Percentiles rank a stretch among this genome's conserved stretches.
phyloP scores from a whole-genome alignment of 2,329 filamentous ascomycete genomes.

The Intubia oerlemansii region DNA sequence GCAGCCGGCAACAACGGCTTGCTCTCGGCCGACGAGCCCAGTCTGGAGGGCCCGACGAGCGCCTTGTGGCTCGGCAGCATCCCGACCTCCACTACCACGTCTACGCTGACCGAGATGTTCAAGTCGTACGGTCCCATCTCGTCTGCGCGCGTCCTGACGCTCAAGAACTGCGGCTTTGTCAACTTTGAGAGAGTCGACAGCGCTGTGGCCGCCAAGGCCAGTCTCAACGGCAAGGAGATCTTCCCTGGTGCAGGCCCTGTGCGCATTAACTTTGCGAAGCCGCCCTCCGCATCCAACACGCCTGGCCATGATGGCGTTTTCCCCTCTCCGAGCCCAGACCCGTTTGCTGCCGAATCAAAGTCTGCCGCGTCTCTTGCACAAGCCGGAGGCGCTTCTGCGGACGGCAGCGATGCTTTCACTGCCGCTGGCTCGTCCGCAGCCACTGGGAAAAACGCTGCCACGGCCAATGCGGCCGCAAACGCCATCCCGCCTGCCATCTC shows the following conservation, averaged over 20 bases:
- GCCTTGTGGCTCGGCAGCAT: constrained; percentile 96
- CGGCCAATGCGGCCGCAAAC: neutral
- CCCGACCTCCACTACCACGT: constrained; percentile 87
- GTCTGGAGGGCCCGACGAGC: constrained; percentile 72
- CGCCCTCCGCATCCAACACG: constrained; percentile 72
- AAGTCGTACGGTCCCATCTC: constrained; percentile 79
- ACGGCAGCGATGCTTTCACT: no score
- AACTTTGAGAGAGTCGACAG: constrained; percentile 89
- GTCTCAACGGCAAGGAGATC: constrained; percentile 91
- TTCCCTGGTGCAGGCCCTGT: constrained; percentile 92
- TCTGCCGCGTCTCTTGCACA: constrained; percentile 9
- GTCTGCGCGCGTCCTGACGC: constrained; percentile 79
- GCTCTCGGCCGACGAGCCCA: constrained; percentile 54
- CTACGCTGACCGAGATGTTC: constrained; percentile 88
- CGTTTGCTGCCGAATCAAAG: constrained; percentile 46
- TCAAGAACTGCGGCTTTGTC: constrained; percentile 98
- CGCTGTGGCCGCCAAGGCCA: constrained; percentile 68
- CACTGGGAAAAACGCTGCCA: neutral
- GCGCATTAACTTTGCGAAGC: constrained; percentile 93
- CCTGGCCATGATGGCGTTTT: constrained; percentile 76
- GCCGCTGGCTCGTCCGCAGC: constrained; percentile 7
- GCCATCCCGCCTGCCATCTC: constrained; percentile 25
- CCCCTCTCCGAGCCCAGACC: constrained; percentile 79
- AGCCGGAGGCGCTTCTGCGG: no score
- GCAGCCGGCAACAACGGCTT: constrained; percentile 25